Evolutionary conservation across 345 rosid genomes (phyloP).

Genomic region (Jatropha curcas): DNA sequence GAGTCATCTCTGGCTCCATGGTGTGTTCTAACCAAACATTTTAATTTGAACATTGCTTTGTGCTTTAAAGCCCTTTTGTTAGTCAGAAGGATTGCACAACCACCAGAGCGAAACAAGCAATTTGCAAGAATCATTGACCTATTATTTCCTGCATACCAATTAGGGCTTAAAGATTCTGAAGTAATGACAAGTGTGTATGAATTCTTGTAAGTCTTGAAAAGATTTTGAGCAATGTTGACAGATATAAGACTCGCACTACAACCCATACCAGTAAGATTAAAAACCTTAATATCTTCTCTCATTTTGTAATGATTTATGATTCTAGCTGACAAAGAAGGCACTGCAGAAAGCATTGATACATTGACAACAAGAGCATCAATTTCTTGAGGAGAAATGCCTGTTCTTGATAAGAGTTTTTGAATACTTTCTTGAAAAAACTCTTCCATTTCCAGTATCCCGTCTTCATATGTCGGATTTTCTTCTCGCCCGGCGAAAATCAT

Average conservation of each 20-base stretch:
- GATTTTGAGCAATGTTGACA: slow-evolving; percentile 57
- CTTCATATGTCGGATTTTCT: slow-evolving; percentile 57
- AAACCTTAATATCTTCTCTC: slow-evolving; percentile 68
- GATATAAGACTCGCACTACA: slow-evolving; percentile 90
- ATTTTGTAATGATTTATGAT: slow-evolving; percentile 77
- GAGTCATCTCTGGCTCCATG: slow-evolving; percentile 83
- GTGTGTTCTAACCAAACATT: slow-evolving; percentile 79
- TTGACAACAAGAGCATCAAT: slow-evolving; percentile 80
- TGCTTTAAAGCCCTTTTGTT: slow-evolving; percentile 55
- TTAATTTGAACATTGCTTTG: slow-evolving; percentile 63
- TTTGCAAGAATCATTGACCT: slow-evolving; percentile 89
- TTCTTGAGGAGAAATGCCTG: slow-evolving; percentile 61
- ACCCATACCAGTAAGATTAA: slow-evolving; percentile 82
- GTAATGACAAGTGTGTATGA: slow-evolving; percentile 58
- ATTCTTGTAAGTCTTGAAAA: slow-evolving; percentile 57
- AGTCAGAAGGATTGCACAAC: slow-evolving; percentile 69
- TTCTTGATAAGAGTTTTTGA: slow-evolving; percentile 53
- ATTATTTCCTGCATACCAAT: slow-evolving; percentile 82
- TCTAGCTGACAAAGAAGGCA: slow-evolving; percentile 65
- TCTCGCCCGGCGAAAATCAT: slow-evolving; percentile 43
- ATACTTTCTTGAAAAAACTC: slow-evolving; percentile 73
- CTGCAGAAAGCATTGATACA: slow-evolving; percentile 62
- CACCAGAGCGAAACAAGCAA: slow-evolving; percentile 80
- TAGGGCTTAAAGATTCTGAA: slow-evolving; percentile 77
- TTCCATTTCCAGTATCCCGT: slow-evolving; percentile 76